These are phyloP conservation scores for Penicillium glabrum DNA, from an alignment of 2,329 filamentous ascomycete genomes.

Conservation along the genomic window DNA sequence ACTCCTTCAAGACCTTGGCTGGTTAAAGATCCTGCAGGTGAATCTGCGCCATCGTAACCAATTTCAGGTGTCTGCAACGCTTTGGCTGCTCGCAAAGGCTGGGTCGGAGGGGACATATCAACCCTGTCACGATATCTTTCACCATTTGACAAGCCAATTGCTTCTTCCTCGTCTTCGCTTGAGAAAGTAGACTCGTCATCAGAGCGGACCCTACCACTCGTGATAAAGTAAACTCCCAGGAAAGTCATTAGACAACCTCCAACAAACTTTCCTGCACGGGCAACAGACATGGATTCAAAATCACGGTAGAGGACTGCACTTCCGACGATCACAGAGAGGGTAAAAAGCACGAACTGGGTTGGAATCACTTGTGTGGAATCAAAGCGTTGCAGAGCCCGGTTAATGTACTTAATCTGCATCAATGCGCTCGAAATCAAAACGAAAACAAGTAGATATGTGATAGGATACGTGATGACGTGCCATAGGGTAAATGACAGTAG, in stretches of 20 bases:
- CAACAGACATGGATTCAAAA: slow-evolving; percentile 76
- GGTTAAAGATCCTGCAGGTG: slow-evolving; percentile 34
- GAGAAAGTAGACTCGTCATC: slow-evolving; percentile 64
- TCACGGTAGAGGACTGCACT: slow-evolving; percentile 92
- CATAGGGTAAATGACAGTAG: slow-evolving; percentile 89
- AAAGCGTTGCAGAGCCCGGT: slow-evolving; percentile 84
- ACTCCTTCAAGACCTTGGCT: slow-evolving; percentile 33
- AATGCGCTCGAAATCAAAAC: slow-evolving; percentile 81
- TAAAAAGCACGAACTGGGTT: slow-evolving; percentile 96
- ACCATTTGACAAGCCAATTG: slow-evolving; percentile 40
- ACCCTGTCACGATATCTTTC: slow-evolving; percentile 39
- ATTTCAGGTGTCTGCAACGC: slow-evolving; percentile 10
- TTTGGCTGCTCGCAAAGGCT: slow-evolving; percentile 19
- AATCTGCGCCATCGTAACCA: slow-evolving; percentile 21
- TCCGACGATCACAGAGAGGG: slow-evolving; percentile 89
- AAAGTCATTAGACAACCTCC: slow-evolving; percentile 92
- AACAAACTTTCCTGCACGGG: slow-evolving; percentile 79
- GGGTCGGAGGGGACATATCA: slow-evolving; percentile 29
- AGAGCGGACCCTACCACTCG: slow-evolving; percentile 68
- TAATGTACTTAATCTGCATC: slow-evolving; percentile 97
- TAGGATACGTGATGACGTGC: slow-evolving; percentile 83
- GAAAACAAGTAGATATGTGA: slow-evolving; percentile 82
- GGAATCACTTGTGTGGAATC: slow-evolving; percentile 98
- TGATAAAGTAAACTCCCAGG: slow-evolving; percentile 95
- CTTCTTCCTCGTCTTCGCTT: slow-evolving; percentile 63